Base-by-base conservation (phyloP, 495 filamentous ascomycete genomes). In the Podospora appendiculata region DNA sequence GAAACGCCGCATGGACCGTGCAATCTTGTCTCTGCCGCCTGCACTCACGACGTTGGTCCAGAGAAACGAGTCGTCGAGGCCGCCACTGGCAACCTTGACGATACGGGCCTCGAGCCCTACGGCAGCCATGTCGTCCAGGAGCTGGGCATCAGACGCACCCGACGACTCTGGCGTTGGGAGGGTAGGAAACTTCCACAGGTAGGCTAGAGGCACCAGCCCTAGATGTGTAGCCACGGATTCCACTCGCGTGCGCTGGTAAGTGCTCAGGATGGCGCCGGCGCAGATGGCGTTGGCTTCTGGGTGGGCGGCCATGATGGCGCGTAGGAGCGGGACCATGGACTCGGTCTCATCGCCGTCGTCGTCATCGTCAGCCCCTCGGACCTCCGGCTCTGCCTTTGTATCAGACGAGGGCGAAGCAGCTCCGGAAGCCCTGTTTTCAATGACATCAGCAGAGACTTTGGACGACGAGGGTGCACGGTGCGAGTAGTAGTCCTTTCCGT, bases 1-100 rank as follows among this genome's bases (percentile, higher is more conserved):
- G 77, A 92, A 96, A 50, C 84, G 76, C 48, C 69, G 70, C 77
- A 93, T 84, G 4, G 78, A 78, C 54, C 72, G 79, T 36, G 73
- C 72, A 32, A 96, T 59, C 47, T 74, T 73, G 43, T 62, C 68
- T 55, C 84, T 72, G 8, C 79, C 70, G 32, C 45, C 57, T 1
- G 66, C 54, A 56, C 77, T 80, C 5, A 76, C 70, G 32, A 96
- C 86, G 72, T 94, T 84, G 59, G 77, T 79, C 91, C 93, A 96
- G 9, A 98, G 70, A 59, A 88, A 86, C 38, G 68, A 75, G 51
- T 88, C 86, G 60, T 90, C 87, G 54, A 99, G 70, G 1, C 93
- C 93, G 12, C 89, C 90, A 41, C 87, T 91, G 36, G 94, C 90
- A 44, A 95, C 89, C 67, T 99, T 99, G 68, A 99, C 82, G 54